Conservation (phyloP, 2,329 filamentous ascomycete genomes). For the Helminthosporium solani region DNA sequence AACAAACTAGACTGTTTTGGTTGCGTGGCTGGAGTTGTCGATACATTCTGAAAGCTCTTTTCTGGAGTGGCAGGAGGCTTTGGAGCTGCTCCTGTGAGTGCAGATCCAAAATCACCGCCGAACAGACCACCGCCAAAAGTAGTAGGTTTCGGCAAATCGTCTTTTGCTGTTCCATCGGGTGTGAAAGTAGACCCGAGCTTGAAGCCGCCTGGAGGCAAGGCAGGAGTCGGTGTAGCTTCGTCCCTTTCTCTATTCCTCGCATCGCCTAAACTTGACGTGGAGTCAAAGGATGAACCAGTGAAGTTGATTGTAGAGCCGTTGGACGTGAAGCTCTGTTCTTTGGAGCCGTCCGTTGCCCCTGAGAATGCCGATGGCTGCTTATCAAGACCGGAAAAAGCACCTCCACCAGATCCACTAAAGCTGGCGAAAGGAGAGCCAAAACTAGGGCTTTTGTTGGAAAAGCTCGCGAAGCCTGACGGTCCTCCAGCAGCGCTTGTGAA, state of each 20-base stretch:
- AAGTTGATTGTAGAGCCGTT: slow-evolving; percentile 43
- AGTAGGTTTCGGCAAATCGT: slow-evolving; percentile 57
- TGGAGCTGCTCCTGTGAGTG: slow-evolving; percentile 50
- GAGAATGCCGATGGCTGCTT: slow-evolving; percentile 35
- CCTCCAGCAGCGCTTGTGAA: slow-evolving; percentile 31
- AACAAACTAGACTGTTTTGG: slow-evolving; percentile 11
- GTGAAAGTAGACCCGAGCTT: slow-evolving; percentile 69
- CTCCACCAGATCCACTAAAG: slow-evolving; percentile 23
- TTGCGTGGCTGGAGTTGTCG: slow-evolving; percentile 39
- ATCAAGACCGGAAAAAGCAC: slow-evolving; percentile 31
- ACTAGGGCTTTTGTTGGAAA: slow-evolving; percentile 18
- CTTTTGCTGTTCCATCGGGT: slow-evolving; percentile 60
- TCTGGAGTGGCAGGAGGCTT: slow-evolving; percentile 44
- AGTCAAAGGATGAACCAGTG: slow-evolving; percentile 30
- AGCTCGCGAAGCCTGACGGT: slow-evolving; percentile 36
- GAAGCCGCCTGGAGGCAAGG: slow-evolving; percentile 51
- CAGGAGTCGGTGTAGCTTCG: slow-evolving; percentile 39
- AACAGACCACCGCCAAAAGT: slow-evolving; percentile 57
- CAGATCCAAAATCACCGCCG: slow-evolving; percentile 61
- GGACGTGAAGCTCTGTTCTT: slow-evolving; percentile 39
- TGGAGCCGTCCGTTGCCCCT: slow-evolving; percentile 15
- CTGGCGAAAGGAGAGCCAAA: slow-evolving; percentile 33
- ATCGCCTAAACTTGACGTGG: slow-evolving; percentile 29
- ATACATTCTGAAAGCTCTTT: slow-evolving; percentile 35
- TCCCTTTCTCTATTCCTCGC: slow-evolving; percentile 34